Evolutionary conservation across 1,284 basidiomycete genomes (phyloP).

Genomic region (Rhodotorula sp.): DNA sequence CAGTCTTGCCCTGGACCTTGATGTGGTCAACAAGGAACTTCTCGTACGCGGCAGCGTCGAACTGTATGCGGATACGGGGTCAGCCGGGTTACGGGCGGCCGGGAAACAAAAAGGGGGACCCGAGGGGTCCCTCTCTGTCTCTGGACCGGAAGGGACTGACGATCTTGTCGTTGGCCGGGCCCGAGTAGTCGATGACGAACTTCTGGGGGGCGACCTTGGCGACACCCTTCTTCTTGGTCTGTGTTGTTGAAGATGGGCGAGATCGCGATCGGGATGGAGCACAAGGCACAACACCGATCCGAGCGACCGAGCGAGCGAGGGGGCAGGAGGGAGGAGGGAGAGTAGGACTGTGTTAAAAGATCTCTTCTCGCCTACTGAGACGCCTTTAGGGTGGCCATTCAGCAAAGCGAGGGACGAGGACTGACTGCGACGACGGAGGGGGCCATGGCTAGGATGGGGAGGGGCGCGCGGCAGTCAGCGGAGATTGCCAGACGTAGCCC

Average conservation of each 20-base stretch:
- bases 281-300: background rate
- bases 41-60: conserved; percentile 53
- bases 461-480: background rate
- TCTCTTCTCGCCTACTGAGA: conserved; percentile 33
- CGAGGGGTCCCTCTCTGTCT: too few species aligned
- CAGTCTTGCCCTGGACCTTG: conserved; percentile 55
- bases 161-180: conserved; percentile 54
- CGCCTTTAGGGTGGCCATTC: conserved; percentile 21
- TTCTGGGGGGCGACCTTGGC: conserved; percentile 28
- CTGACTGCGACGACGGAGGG: conserved; percentile 34
- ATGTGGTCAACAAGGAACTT: conserved; percentile 55
- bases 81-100: too few species aligned
- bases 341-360: too few species aligned
- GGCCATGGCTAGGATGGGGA: conserved; percentile 27
- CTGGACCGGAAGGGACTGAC: conserved; percentile 8
- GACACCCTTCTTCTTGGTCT: conserved; percentile 31
- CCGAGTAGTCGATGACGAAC: conserved; percentile 53
- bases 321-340: too few species aligned
- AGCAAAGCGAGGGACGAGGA: conserved; percentile 26
- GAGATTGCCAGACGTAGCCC: background rate
- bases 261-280: background rate
- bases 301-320: too few species aligned
- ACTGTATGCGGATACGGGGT: conserved; percentile 4
- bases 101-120: background rate
- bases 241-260: background rate